A percentile compares a stretch with the other conserved stretches of the same genome.
Conservation (phyloP, 2,329 filamentous ascomycete genomes). For the Ceratocystis destructans region DNA sequence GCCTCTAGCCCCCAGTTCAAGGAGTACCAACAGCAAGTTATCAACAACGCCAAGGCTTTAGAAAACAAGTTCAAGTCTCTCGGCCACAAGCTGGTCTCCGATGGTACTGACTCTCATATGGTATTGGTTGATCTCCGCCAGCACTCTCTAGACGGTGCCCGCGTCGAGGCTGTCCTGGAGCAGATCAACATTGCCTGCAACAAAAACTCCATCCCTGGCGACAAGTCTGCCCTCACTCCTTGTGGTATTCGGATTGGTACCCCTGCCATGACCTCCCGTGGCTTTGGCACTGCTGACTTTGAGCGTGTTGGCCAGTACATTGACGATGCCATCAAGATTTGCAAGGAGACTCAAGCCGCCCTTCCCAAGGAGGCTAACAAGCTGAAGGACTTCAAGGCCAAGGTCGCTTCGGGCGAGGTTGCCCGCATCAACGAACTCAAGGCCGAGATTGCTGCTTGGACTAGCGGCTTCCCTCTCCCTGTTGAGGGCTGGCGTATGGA, state of each 20-base stretch:
- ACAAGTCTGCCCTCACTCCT: constrained; percentile 91
- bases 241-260: constrained; percentile 92
- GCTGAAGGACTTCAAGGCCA: constrained; percentile 98
- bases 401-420: constrained; percentile 66
- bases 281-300: constrained; percentile 86
- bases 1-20: constrained; percentile 82
- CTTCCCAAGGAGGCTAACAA: constrained; percentile 97
- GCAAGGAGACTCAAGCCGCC: constrained; percentile 69
- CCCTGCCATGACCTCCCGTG: constrained; percentile 92
- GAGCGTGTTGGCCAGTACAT: constrained; percentile 82
- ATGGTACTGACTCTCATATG: constrained; percentile 96
- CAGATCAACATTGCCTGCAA: constrained; percentile 98
- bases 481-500: constrained; percentile 58
- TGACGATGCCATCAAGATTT: constrained; percentile 74
- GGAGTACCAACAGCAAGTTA: constrained; percentile 82
- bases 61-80: constrained; percentile 73
- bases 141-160: constrained; percentile 75
- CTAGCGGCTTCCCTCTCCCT: constrained; percentile 80
- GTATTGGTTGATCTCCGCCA: constrained; percentile 89
- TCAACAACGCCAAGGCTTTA: constrained; percentile 85
- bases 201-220: constrained; percentile 97
- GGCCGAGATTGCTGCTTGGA: constrained; percentile 84
- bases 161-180: constrained; percentile 90
- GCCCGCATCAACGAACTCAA: constrained; percentile 70
- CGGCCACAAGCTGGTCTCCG: constrained; percentile 87